These are phyloP conservation scores for Rhizoclosmatium globosum DNA, from an alignment of 192 early-diverging fungal species.

Conservation along the genomic window DNA sequence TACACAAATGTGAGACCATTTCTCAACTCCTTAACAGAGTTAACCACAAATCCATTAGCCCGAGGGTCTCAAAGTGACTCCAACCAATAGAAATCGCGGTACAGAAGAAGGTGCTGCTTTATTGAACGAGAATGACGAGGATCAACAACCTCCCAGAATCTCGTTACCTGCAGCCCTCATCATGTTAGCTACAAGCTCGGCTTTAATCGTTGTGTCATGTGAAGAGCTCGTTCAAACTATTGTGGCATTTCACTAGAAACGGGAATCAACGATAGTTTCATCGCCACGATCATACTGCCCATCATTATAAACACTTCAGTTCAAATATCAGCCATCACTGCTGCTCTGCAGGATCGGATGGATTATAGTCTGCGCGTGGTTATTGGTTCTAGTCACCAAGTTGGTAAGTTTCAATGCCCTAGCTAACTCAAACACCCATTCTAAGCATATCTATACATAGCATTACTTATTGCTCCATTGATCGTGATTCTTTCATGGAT, in stretches of 20 bases:
- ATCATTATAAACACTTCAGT: conserved; percentile 66
- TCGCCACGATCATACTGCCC: conserved; percentile 89
- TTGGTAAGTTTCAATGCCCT: conserved; percentile 73
- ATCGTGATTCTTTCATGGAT: conserved; percentile 71
- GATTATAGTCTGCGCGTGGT: conserved; percentile 89
- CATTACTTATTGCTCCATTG: neutral
- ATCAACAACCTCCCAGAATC: conserved; percentile 71
- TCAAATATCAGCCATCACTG: conserved; percentile 83
- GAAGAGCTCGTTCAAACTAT: conserved; percentile 87
- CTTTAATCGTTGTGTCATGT: conserved; percentile 77
- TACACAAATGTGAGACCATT: conserved; percentile 69
- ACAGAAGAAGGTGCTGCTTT: conserved; percentile 18
- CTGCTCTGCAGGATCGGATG: conserved; percentile 89
- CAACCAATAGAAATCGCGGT: neutral
- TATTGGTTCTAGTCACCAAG: conserved; percentile 90
- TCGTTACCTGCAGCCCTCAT: conserved; percentile 59
- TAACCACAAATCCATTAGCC: neutral
- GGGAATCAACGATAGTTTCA: conserved; percentile 79
- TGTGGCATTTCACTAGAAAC: conserved; percentile 71
- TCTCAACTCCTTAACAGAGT: neutral
- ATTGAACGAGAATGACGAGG: conserved; percentile 55
- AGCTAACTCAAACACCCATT: conserved; percentile 50
- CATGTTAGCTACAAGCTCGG: conserved; percentile 71
- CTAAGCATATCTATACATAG: neutral
- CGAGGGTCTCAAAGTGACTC: conserved; percentile 21